Conservation (phyloP, 371 early-diverging fungal genomes). For the Mucor racemosus region DNA sequence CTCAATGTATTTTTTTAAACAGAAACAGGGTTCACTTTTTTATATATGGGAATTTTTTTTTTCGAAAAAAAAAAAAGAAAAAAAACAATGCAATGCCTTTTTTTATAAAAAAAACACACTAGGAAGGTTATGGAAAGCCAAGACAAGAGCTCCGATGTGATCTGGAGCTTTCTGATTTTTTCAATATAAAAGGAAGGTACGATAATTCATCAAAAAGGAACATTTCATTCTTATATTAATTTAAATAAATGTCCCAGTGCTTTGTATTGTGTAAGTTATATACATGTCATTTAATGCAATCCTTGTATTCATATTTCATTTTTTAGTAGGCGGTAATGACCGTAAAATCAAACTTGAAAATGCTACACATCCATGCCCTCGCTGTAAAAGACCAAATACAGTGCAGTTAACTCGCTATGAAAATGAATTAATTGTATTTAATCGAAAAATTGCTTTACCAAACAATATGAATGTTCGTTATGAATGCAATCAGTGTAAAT, state of each 20-base stretch:
- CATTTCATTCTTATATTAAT: background rate
- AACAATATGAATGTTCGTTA: constrained; percentile 33
- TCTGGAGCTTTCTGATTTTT: background rate
- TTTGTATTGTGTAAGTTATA: background rate
- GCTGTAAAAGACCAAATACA: constrained; percentile 35
- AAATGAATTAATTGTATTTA: constrained; percentile 40
- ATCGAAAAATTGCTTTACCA: constrained; percentile 36
- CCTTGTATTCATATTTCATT: too few relatives aligned
- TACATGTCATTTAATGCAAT: background rate
- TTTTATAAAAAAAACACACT: too few relatives aligned
- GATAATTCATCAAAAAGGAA: background rate
- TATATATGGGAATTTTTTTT: background rate
- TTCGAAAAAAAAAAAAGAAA: background rate
- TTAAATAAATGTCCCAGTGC: background rate
- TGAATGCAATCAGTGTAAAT: constrained; percentile 28
- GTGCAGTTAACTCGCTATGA: constrained; percentile 50
- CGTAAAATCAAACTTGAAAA: constrained; percentile 46
- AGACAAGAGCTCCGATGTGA: background rate
- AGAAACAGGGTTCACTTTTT: constrained; percentile 1
- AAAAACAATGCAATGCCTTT: too few relatives aligned
- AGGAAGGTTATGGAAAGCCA: background rate
- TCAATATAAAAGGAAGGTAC: background rate
- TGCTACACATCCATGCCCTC: constrained; percentile 47
- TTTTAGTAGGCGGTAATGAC: constrained; percentile 40
- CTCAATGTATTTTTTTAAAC: background rate